phyloP scores from a whole-genome alignment of 1,284 basidiomycete genomes.

The Ustilago cynodontis region DNA sequence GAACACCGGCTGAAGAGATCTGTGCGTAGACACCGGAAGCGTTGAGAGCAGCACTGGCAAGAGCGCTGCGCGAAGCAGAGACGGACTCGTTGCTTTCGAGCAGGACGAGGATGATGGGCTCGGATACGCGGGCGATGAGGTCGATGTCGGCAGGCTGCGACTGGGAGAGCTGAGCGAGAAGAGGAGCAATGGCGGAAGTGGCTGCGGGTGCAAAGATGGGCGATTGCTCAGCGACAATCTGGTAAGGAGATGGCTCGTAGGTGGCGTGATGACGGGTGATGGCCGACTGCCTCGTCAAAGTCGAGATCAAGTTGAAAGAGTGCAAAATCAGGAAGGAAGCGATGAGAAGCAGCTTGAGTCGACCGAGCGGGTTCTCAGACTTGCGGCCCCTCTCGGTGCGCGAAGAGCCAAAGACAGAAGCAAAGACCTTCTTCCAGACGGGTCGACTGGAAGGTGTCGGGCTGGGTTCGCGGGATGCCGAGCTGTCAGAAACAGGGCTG shows the following conservation, averaged over 20 bases:
- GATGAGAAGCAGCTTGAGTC: slow-evolving; percentile 89
- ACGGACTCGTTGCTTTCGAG: slow-evolving; percentile 72
- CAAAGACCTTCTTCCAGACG: slow-evolving; percentile 54
- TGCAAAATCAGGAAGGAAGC: slow-evolving; percentile 70
- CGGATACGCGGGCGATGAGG: slow-evolving; percentile 62
- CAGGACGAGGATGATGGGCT: slow-evolving; percentile 77
- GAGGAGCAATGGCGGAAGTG: slow-evolving; percentile 52
- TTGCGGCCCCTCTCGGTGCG: slow-evolving; percentile 73
- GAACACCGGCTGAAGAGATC: slow-evolving; percentile 25
- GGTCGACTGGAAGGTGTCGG: slow-evolving; percentile 44
- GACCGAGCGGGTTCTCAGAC: slow-evolving; percentile 80
- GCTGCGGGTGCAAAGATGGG: slow-evolving; percentile 46
- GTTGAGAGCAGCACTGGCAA: slow-evolving; percentile 61
- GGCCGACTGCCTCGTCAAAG: slow-evolving; percentile 82
- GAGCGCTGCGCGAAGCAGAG: slow-evolving; percentile 39
- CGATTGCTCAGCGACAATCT: slow-evolving; percentile 49
- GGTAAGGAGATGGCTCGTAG: slow-evolving; percentile 66
- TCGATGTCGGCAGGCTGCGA: slow-evolving; percentile 49
- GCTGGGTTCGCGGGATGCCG: slow-evolving; percentile 44
- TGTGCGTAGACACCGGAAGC: slow-evolving; percentile 53
- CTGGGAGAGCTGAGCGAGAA: slow-evolving; percentile 57
- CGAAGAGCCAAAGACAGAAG: slow-evolving; percentile 72
- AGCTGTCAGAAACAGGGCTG: slow-evolving; percentile 48
- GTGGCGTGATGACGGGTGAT: slow-evolving; percentile 74
- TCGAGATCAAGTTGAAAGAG: slow-evolving; percentile 88